These are phyloP conservation scores for Pseudogymnoascus sp. DNA, from an alignment of 2,329 filamentous ascomycete species.

Conservation along the genomic window DNA sequence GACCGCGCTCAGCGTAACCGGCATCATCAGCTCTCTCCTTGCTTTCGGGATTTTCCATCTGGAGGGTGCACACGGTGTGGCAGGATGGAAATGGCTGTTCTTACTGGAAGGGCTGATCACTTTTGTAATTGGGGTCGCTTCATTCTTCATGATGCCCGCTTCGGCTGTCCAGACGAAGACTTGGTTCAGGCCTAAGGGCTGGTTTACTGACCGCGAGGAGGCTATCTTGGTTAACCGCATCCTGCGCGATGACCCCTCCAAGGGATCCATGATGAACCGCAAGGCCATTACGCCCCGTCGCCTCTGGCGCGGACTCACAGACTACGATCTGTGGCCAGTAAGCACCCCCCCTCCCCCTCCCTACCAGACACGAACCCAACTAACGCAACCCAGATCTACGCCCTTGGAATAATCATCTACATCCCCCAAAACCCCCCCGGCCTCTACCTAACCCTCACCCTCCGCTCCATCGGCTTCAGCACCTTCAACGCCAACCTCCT, in stretches of 20 bases:
- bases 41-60: conserved; percentile 46
- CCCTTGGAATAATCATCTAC: conserved; percentile 39
- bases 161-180: conserved; percentile 50
- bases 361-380: background rate
- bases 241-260: conserved; percentile 39
- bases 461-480: conserved; percentile 28
- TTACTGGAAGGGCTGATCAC: conserved; percentile 49
- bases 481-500: conserved; percentile 38
- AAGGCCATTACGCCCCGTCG: conserved; percentile 42
- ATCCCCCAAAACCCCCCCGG: conserved; percentile 40
- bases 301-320: conserved; percentile 44
- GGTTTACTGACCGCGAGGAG: conserved; percentile 55
- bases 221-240: conserved; percentile 59
- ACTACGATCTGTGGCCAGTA: conserved; percentile 53
- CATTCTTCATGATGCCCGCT: conserved; percentile 49
- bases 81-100: conserved; percentile 47
- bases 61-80: conserved; percentile 39
- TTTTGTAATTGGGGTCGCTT: conserved; percentile 40
- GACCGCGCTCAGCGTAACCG: conserved; percentile 45
- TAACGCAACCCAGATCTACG: conserved; percentile 27
- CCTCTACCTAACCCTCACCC: conserved; percentile 46
- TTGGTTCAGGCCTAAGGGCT: conserved; percentile 51
- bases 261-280: conserved; percentile 52
- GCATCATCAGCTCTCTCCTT: conserved; percentile 40
- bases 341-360: conserved; percentile 21